Base-by-base conservation (phyloP, 2,329 filamentous ascomycete genomes). In the Huntiella moniliformis region DNA sequence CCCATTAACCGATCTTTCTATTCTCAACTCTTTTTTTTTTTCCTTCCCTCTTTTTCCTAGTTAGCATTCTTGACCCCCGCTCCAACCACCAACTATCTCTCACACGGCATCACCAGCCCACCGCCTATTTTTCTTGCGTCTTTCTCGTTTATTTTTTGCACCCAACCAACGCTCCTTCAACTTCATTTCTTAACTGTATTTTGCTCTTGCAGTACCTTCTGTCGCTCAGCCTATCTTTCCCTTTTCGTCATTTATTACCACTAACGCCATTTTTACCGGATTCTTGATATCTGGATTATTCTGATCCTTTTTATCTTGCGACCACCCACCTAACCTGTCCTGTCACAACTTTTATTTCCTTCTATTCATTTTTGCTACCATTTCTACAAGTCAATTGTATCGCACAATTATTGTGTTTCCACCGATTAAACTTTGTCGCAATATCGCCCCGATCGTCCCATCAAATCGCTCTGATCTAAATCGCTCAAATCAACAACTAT, bases 1-100 rank as follows among this genome's bases (percentile, higher is more conserved):
- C 36, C 36, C 43, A 38, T 41, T 43, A 41, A 22, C 31, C 32
- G 18, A 38, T 39, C 15, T 31, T 32, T 22, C 38, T 44, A 38
- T 41, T 4, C 46, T 40, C 13, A 18, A n/a, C n/a, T 10, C 28
- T 31, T 48, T 49, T 44, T 38, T 22, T 16, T 36, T 4, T 6
- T 28, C 22, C 22, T 28, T 28, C 10, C 22, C 22, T 28, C 22
- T 28, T 28, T 28, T 28, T 28, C 22, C 22, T 28, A 28, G 22
- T 28, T 8, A 28, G 22, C 22, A 28, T 28, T 28, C 22, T 28
- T 28, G 7, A 28, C 22, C 22, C 22, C 22, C 3, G 22, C 10
- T 28, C 22, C 22, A 28, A 28, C 22, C 22, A 6, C 22, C 22
- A 28, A 28, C 22, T 28, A 28, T 8, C 22, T 28, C 7, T 8